Conservation (phyloP, 2,329 filamentous ascomycete genomes). For the Colletotrichum euphorbiae region DNA sequence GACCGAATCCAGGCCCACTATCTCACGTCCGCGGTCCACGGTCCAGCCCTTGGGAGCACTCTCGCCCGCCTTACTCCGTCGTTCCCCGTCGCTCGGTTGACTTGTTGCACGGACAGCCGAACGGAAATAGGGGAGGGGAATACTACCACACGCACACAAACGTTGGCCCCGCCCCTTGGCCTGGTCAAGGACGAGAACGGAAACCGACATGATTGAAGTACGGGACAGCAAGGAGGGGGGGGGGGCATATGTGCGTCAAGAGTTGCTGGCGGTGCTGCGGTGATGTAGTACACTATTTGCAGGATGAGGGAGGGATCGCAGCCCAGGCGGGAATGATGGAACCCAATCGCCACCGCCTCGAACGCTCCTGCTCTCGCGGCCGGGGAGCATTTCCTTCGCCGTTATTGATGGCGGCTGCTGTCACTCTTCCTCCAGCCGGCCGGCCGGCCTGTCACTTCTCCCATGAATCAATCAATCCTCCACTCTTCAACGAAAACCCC, state of each 20-base stretch:
- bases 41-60: not conserved
- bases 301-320: not conserved
- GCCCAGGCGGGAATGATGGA: slow-evolving; percentile 19
- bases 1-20: too few species aligned
- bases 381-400: not conserved
- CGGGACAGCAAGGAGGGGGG: not conserved
- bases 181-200: slow-evolving; percentile 6
- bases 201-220: slow-evolving; percentile 25
- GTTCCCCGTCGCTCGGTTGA: slow-evolving; percentile 6
- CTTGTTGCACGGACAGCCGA: not conserved
- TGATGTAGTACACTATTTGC: too few species aligned
- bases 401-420: not conserved
- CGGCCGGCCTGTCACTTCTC: not conserved
- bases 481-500: not conserved
- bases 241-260: not conserved
- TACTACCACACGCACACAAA: not conserved
- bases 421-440: not conserved
- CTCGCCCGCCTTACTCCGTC: slow-evolving; percentile 24
- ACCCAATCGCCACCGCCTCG: slow-evolving; percentile 26
- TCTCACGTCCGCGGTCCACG: too few species aligned
- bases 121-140: slow-evolving; percentile 1
- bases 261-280: too few species aligned
- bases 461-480: not conserved
- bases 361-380: not conserved
- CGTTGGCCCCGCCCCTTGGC: not conserved